Conservation (phyloP, 2,329 filamentous ascomycete genomes). For the Bimuria novae-zelandiae region DNA sequence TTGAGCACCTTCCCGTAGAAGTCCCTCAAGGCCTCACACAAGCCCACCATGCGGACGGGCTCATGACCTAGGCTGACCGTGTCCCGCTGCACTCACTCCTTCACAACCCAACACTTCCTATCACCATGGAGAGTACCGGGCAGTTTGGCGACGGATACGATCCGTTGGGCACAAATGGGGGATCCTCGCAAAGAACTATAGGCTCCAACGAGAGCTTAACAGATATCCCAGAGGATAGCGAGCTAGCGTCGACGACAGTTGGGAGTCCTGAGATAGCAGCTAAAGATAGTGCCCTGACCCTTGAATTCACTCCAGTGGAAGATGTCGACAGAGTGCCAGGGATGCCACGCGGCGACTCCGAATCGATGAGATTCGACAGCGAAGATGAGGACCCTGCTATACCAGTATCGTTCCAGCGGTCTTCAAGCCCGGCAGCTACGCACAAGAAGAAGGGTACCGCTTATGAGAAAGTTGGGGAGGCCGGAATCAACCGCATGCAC, state of each 20-base stretch:
- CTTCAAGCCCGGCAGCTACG: conserved; percentile 45
- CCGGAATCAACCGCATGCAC: conserved; percentile 69
- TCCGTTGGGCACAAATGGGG: conserved; percentile 27
- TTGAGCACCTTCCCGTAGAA: too few relatives aligned
- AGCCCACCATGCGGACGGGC: not conserved
- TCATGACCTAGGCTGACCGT: not conserved
- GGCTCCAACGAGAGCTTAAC: conserved; percentile 33
- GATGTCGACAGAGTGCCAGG: conserved; percentile 39
- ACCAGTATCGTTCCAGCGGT: conserved; percentile 45
- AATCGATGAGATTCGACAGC: conserved; percentile 44
- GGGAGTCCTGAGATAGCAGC: conserved; percentile 29
- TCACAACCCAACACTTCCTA: not conserved
- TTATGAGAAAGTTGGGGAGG: conserved; percentile 50
- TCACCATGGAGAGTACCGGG: conserved; percentile 27
- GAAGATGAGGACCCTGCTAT: conserved; percentile 49
- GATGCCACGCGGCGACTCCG: conserved; percentile 34
- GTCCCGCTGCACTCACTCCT: not conserved
- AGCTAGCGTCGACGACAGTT: conserved; percentile 31
- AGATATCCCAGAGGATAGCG: conserved; percentile 33
- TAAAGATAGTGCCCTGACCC: conserved; percentile 29
- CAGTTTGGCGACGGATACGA: conserved; percentile 28
- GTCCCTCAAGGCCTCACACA: too few relatives aligned
- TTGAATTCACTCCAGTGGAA: conserved; percentile 37
- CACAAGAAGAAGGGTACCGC: conserved; percentile 45
- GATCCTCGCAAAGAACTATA: conserved; percentile 23